phyloP scores from a whole-genome alignment of 2,329 filamentous ascomycete genomes.

The Penicillium sclerotiorum region DNA sequence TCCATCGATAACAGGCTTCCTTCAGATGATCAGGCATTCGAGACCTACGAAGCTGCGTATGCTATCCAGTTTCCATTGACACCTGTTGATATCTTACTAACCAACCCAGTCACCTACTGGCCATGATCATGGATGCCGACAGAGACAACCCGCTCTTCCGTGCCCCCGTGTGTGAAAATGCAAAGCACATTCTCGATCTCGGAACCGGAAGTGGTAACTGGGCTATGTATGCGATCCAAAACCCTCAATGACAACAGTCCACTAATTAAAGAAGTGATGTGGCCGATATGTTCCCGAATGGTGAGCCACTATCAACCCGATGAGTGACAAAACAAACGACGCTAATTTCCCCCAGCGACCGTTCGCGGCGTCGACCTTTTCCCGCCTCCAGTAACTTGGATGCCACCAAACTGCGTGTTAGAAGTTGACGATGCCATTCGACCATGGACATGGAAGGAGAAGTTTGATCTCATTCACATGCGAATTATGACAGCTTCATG shows the following conservation, averaged over 20 bases:
- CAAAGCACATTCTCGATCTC: constrained; percentile 14
- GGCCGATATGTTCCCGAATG: constrained; percentile 24
- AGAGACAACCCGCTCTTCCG: constrained; percentile 17
- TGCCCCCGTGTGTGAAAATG: constrained; percentile 7
- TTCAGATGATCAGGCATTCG: constrained; percentile 18
- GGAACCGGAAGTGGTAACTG: constrained; percentile 17
- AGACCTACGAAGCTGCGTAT: constrained; percentile 22
- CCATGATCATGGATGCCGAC: constrained; percentile 16
- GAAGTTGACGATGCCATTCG: constrained; percentile 31
- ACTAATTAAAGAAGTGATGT: constrained; percentile 14
- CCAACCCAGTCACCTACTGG: background rate
- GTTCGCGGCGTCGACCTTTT: constrained; percentile 30
- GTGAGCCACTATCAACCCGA: background rate
- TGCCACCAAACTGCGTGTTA: constrained; percentile 32
- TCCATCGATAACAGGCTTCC: constrained; percentile 8
- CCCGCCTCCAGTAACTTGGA: constrained; percentile 25
- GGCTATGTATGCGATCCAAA: constrained; percentile 18
- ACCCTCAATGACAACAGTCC: background rate
- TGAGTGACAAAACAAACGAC: background rate
- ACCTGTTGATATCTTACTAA: background rate
- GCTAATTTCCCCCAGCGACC: constrained; percentile 5
- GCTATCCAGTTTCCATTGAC: background rate
- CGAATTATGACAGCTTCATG: constrained; percentile 22
- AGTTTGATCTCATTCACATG: constrained; percentile 31
- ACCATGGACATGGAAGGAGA: constrained; percentile 25